Evolutionary conservation across 768 basidiomycete species (phyloP), one percentile per base, ranked within the genome.

Genomic region (Hysterangium stoloniferum): DNA sequence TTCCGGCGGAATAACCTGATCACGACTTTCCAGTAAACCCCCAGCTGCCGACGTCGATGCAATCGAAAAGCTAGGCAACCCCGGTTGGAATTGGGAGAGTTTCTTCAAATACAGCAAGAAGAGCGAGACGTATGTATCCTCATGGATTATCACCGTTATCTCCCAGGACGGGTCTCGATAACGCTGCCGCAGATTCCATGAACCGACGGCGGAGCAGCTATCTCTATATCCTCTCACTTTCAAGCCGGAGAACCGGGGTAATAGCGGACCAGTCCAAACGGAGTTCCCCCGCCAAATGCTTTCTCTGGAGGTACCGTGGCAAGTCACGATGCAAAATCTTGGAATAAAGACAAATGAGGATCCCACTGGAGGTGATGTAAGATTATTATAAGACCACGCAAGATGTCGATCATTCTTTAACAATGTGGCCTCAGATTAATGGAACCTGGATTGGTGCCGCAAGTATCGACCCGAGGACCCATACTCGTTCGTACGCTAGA

Each of bases 31-130:
- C 59, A 61, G 41, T 4, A 54, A 57, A 24, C 68, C 67, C 5
- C 59, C 61, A 28, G 47, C 36, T 2, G 59, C 57, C 19, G 67
- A 69, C 28, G 52, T 68, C 13, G 64, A 69, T 36, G 63, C 41
- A 19, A 15, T 40, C 42, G 76, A 77, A 56, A 63, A 64, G 45
- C 64, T 80, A n/a, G 77, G 77, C 5, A 78, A 78, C 51, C 65
- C 67, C 1, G 77, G 76, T 4, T 80, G 77, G 77, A 77, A 76
- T 55, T 79, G 73, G 74, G 57, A 64, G 0, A 65, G 69, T 17
- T 72, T 66, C 46, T 47, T 62, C 6, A 66, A 69, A 41, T 71
- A 72, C 52, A 66, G 64, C 4, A 62, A 61, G 52, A 68, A 64
- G 45, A 58, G 64, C 6, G 69, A 71, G 56, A 70, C 57, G 73